Conservation (phyloP, 2,329 filamentous ascomycete species). For the Seiridium cupressi region DNA sequence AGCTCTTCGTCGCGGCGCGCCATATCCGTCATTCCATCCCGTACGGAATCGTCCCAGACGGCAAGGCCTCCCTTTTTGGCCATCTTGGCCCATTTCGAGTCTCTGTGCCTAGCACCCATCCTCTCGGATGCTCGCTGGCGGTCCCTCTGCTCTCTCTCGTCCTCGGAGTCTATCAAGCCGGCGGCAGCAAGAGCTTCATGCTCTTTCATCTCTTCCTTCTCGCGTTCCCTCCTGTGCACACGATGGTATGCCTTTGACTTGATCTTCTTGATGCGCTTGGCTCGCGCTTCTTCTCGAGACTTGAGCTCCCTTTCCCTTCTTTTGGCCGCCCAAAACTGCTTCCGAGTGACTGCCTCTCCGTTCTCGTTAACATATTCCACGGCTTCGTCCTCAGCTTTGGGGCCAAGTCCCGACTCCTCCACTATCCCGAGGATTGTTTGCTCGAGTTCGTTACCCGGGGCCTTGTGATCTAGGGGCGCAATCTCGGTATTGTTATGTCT, state of each 20-base stretch:
- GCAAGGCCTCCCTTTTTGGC: conserved; percentile 75
- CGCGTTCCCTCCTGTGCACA: conserved; percentile 76
- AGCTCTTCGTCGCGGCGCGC: conserved; percentile 81
- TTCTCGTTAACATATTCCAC: conserved; percentile 63
- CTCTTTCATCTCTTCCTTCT: conserved; percentile 52
- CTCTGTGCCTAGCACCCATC: conserved; percentile 80
- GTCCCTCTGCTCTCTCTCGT: conserved; percentile 64
- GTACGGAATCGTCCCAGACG: conserved; percentile 86
- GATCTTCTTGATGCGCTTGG: conserved; percentile 97
- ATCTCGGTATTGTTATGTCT: conserved; percentile 63
- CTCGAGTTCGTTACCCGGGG: conserved; percentile 78
- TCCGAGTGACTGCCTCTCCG: conserved; percentile 68
- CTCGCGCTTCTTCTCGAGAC: conserved; percentile 83
- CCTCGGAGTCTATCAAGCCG: conserved; percentile 62
- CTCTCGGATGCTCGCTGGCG: conserved; percentile 77
- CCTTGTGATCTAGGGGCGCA: conserved; percentile 60
- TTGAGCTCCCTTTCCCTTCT: conserved; percentile 80
- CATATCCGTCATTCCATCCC: conserved; percentile 75
- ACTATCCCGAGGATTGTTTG: conserved; percentile 84
- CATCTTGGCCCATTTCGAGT: conserved; percentile 90
- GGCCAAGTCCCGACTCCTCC: conserved; percentile 78
- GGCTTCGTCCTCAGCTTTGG: conserved; percentile 50
- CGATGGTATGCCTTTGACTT: conserved; percentile 95
- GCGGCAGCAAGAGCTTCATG: conserved; percentile 53
- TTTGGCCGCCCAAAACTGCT: conserved; percentile 71